These are phyloP conservation scores for Volutella citrinella DNA, from an alignment of 2,329 filamentous ascomycete species.

Conservation along the genomic window DNA sequence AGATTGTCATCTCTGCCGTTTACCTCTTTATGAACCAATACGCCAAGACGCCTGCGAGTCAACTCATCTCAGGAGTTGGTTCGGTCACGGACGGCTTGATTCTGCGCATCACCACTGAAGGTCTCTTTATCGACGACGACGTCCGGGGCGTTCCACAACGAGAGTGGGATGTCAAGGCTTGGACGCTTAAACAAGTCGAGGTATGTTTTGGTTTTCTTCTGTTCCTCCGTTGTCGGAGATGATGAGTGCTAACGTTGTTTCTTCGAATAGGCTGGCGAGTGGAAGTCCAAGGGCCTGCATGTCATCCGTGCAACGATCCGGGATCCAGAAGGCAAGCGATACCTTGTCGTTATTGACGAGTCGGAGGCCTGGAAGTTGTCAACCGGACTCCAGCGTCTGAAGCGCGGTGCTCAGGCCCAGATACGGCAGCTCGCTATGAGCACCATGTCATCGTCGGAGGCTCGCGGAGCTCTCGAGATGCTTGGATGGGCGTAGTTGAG, in stretches of 20 bases:
- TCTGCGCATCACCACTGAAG: constrained; percentile 87
- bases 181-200: constrained; percentile 92
- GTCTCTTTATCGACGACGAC: constrained; percentile 96
- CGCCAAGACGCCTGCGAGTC: constrained; percentile 83
- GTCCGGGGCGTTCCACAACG: constrained; percentile 86
- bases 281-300: constrained; percentile 56
- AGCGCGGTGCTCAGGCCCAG: constrained; percentile 58
- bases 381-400: constrained; percentile 57
- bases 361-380: constrained; percentile 68
- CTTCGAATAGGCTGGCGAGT: constrained; percentile 50
- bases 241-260: constrained; percentile 41
- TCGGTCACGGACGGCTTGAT: constrained; percentile 90
- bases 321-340: constrained; percentile 65
- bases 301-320: constrained; percentile 61
- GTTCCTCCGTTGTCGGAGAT: too few species aligned
- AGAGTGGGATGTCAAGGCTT: constrained; percentile 98
- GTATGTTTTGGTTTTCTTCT: constrained; percentile 64
- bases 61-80: constrained; percentile 80
- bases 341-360: constrained; percentile 62
- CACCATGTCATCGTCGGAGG: constrained; percentile 52
- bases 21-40: constrained; percentile 91
- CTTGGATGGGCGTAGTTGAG: constrained; percentile 49
- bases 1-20: constrained; percentile 92
- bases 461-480: constrained; percentile 53
- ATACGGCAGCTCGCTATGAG: constrained; percentile 58